Evolutionary conservation across 140 eudicot species (phyloP).

Genomic region (Senecio squalidus): DNA sequence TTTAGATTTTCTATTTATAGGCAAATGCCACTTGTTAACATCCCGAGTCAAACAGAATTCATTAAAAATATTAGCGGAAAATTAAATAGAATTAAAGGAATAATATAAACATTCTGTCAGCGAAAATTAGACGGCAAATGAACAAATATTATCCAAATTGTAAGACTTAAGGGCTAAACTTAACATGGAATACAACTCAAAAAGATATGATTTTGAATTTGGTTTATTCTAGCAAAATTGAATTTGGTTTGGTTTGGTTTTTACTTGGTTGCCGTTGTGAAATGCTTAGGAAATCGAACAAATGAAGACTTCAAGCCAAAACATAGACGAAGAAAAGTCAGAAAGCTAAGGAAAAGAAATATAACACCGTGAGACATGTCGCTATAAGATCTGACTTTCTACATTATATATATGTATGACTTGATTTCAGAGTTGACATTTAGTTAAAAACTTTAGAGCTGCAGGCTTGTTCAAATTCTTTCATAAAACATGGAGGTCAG

Average conservation of each 20-base stretch:
- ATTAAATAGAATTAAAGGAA: not conserved
- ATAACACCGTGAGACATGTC: not conserved
- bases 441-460: not conserved
- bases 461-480: not conserved
- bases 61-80: not conserved
- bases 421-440: slow-evolving; percentile 17
- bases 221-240: too few species aligned
- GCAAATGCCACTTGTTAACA: slow-evolving; percentile 21
- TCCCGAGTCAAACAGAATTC: not conserved
- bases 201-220: not conserved
- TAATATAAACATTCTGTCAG: not conserved
- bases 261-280: too few species aligned
- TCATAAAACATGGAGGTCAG: not conserved
- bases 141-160: too few species aligned
- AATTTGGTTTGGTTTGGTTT: too few species aligned
- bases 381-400: slow-evolving; percentile 19
- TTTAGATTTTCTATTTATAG: slow-evolving; percentile 26
- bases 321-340: too few species aligned
- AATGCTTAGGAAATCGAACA: too few species aligned
- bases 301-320: too few species aligned
- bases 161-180: not conserved
- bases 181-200: not conserved
- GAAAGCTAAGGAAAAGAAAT: too few species aligned
- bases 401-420: slow-evolving; percentile 3
- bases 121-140: slow-evolving; percentile 5